Evolutionary conservation across 805 yeast species (phyloP), one percentile per base, ranked within the genome.

Genomic region (Suhomyces xylopsoci): DNA sequence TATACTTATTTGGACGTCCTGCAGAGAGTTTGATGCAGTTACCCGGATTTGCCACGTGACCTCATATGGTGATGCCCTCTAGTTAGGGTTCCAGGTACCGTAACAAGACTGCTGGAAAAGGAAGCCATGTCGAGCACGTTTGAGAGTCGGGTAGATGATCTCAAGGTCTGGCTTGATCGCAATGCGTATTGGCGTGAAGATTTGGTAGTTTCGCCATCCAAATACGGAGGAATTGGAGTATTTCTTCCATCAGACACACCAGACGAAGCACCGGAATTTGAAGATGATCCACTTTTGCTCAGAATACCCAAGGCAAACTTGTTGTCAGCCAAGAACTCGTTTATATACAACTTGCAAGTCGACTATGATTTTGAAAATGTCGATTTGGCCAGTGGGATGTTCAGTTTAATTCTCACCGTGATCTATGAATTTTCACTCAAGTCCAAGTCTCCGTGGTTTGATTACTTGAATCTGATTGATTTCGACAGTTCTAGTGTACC

Each of bases 371-470:
- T 53, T 10, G 57, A 55, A 5, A 54, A 58, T n/a, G 47, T 47
- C 0, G 63, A 61, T 6, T 67, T 87, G 4, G 79, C 76, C 38
- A 36, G 47, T 2, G 94, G 96, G 0, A 81, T 88, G 70, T 76
- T 81, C 42, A 87, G 84, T 0, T 71, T 92, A 48, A 81, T 87
- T 6, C 57, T 89, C 7, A 82, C 92, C 0, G 87, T 84, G 53
- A 73, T 91, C 25, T 90, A 88, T 62, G 98, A 93, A 64, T 67
- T 76, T 51, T 70, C 81, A 3, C 70, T 78, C 45, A 82, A 81
- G 2, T 70, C 74, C n/a, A 59, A 65, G 3, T 87, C 96, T n/a
- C 97, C 96, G 5, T 93, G 97, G 97, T 74, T 54, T 54, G 74
- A 71, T 3, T 93, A 87, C 64, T 71, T 92, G 45, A 67, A 73